phyloP scores from a whole-genome alignment of 2,329 filamentous ascomycete species.

The Fusarium keratoplasticum region DNA sequence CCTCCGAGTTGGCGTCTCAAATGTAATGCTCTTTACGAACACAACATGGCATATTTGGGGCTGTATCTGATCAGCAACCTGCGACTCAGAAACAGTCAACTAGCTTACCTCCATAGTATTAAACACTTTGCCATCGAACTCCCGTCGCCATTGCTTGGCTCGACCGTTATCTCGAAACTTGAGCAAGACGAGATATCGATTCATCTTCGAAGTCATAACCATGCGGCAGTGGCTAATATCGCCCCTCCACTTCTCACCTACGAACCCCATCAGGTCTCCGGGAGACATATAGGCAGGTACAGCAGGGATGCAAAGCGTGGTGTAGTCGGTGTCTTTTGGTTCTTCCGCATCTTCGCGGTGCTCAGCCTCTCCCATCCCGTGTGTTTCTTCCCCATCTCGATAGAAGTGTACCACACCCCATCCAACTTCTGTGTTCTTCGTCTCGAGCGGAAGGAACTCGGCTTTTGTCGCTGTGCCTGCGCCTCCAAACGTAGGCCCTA shows the following conservation, averaged over 20 bases:
- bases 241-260: slow-evolving; percentile 87
- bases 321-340: slow-evolving; percentile 72
- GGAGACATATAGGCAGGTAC: slow-evolving; percentile 95
- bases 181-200: slow-evolving; percentile 94
- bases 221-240: slow-evolving; percentile 94
- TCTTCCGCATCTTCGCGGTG: slow-evolving; percentile 44
- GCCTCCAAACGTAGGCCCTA: slow-evolving; percentile 66
- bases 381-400: slow-evolving; percentile 82
- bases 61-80: slow-evolving; percentile 50
- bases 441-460: slow-evolving; percentile 77
- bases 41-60: slow-evolving; percentile 95
- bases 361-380: slow-evolving; percentile 58
- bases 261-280: slow-evolving; percentile 89
- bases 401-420: slow-evolving; percentile 97
- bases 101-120: slow-evolving; percentile 83
- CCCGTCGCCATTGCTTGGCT: slow-evolving; percentile 82
- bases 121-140: slow-evolving; percentile 94
- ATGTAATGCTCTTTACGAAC: slow-evolving; percentile 91
- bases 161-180: slow-evolving; percentile 84
- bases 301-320: slow-evolving; percentile 90
- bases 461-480: slow-evolving; percentile 86
- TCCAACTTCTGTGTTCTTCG: slow-evolving; percentile 80
- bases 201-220: slow-evolving; percentile 88
- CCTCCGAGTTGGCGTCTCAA: slow-evolving; percentile 71
- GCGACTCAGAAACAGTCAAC: not conserved